Percentiles rank a stretch among this genome's conserved stretches.
Evolutionary conservation across 805 yeast genomes (phyloP).

Genomic region (Wickerhamomyces strasburgensis): DNA sequence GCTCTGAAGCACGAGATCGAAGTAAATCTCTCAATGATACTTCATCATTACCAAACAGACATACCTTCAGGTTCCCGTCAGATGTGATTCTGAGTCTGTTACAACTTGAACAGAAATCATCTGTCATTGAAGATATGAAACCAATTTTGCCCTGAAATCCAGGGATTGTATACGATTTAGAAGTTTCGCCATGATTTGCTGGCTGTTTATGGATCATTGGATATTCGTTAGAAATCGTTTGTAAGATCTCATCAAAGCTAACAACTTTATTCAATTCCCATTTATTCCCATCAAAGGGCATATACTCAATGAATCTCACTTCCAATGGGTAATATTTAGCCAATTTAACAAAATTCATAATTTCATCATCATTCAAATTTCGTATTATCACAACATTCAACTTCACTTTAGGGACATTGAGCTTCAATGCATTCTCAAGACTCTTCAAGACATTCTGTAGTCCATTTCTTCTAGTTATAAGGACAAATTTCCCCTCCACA

Average conservation of each 20-base stretch:
- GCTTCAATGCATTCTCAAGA: constrained; percentile 37
- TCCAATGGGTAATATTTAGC: constrained; percentile 37
- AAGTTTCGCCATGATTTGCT: constrained; percentile 42
- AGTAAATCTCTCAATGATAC: constrained; percentile 42
- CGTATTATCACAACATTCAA: constrained; percentile 47
- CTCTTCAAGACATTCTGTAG: constrained; percentile 39
- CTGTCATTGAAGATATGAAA: constrained; percentile 53
- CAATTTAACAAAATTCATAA: constrained; percentile 40
- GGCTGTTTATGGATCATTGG: constrained; percentile 23
- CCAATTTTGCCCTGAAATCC: constrained; percentile 43
- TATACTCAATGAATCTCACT: constrained; percentile 50
- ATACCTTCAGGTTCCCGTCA: constrained; percentile 52
- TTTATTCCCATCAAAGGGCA: constrained; percentile 55
- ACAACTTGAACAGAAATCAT: constrained; percentile 47
- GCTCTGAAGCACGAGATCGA: constrained; percentile 32
- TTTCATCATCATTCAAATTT: constrained; percentile 47
- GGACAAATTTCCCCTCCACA: constrained; percentile 43
- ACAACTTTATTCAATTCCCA: constrained; percentile 45
- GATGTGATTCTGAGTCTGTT: constrained; percentile 47
- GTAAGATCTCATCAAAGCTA: constrained; percentile 39
- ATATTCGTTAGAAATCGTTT: constrained; percentile 28
- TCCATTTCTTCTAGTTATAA: constrained; percentile 49
- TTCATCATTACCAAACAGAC: constrained; percentile 49
- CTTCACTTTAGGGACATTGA: constrained; percentile 42
- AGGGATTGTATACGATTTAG: constrained; percentile 39